Evolutionary conservation across 179 eudicot genomes (phyloP).

Genomic region (Amaranthus tricolor): DNA sequence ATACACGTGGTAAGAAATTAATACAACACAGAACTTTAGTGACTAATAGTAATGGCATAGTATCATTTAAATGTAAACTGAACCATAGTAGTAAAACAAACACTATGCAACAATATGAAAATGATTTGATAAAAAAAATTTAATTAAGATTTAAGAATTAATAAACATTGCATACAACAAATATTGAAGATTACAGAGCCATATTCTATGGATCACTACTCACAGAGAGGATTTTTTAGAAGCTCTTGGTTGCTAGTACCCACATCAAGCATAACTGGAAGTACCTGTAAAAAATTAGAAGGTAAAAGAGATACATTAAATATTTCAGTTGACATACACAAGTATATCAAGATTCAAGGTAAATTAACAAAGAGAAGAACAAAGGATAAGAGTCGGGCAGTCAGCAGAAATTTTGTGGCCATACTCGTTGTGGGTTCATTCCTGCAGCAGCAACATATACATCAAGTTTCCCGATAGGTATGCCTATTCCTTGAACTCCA

Average conservation of each 20-base stretch:
- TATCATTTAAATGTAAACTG: not conserved
- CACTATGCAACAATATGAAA: not conserved
- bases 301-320: not conserved
- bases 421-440: conserved; percentile 87
- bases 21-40: not conserved
- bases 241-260: conserved; percentile 96
- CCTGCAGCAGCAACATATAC: conserved; percentile 99
- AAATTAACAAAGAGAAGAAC: not conserved
- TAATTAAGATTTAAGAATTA: conserved; percentile 1
- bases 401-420: conserved; percentile 23
- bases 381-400: not conserved
- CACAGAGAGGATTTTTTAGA: conserved; percentile 83
- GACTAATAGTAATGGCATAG: not conserved
- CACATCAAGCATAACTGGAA: conserved; percentile 98
- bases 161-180: conserved; percentile 4
- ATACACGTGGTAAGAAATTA: too few species aligned
- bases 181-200: not conserved
- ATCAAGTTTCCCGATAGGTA: conserved; percentile 97
- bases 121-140: not conserved
- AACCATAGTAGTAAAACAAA: not conserved
- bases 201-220: conserved; percentile 29
- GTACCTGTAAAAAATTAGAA: conserved; percentile 48
- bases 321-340: not conserved
- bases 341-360: not conserved
- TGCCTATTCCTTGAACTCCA: conserved; percentile 98